phyloP scores from a whole-genome alignment of 805 yeast species.

The Yamadazyma laniorum region DNA sequence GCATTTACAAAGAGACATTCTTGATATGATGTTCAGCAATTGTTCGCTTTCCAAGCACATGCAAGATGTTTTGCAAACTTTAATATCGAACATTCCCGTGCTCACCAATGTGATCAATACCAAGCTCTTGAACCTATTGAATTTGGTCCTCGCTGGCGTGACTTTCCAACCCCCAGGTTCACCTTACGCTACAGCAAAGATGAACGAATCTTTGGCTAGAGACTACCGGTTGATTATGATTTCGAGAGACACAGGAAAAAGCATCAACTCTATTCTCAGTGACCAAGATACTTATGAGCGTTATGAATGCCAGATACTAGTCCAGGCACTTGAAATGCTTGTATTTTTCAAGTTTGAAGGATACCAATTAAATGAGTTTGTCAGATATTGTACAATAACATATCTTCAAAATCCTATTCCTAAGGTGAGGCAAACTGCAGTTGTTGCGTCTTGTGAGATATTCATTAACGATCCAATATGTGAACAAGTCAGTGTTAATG shows the following conservation, averaged over 20 bases:
- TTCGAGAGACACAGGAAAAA: conserved; percentile 60
- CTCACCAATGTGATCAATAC: conserved; percentile 70
- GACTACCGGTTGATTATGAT: conserved; percentile 76
- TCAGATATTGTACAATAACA: conserved; percentile 75
- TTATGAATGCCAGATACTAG: conserved; percentile 49
- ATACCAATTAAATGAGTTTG: conserved; percentile 82
- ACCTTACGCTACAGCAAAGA: conserved; percentile 60
- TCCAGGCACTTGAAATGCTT: conserved; percentile 78
- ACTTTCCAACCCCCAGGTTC: conserved; percentile 83
- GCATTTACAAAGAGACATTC: conserved; percentile 75
- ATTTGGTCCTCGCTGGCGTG: conserved; percentile 77
- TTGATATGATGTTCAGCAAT: conserved; percentile 68
- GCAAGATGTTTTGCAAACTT: conserved; percentile 67
- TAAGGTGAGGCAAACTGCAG: conserved; percentile 79
- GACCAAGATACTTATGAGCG: conserved; percentile 32
- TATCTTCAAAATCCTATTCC: conserved; percentile 81
- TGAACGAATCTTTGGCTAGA: conserved; percentile 65
- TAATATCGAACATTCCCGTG: conserved; percentile 76
- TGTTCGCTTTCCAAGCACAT: conserved; percentile 84
- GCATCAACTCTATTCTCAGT: conserved; percentile 32
- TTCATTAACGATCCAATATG: conserved; percentile 82
- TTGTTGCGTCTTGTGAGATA: conserved; percentile 75
- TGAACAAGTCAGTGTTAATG: conserved; percentile 74
- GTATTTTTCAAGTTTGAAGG: conserved; percentile 71
- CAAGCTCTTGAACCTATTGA: conserved; percentile 65